Percentiles rank a stretch among this genome's conserved stretches.
Conservation (phyloP, 306 rosid genomes). For the Vachellia pachyceras region DNA sequence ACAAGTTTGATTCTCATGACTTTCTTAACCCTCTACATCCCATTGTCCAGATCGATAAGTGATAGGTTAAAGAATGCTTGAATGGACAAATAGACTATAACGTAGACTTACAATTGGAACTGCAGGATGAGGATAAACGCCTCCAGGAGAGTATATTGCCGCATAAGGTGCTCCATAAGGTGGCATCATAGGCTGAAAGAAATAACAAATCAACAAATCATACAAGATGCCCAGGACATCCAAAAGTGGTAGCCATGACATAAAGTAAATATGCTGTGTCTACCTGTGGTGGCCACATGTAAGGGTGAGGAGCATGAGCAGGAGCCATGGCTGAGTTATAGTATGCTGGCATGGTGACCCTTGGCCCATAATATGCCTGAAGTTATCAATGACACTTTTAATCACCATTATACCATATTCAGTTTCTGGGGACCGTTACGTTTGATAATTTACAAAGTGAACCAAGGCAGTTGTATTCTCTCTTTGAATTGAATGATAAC, state of each 20-base stretch:
- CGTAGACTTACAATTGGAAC: constrained; percentile 71
- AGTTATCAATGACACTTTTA: constrained; percentile 15
- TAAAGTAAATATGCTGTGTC: constrained; percentile 29
- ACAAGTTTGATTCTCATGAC: neutral
- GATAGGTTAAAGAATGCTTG: constrained; percentile 4
- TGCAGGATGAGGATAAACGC: constrained; percentile 79
- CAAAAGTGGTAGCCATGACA: constrained; percentile 25
- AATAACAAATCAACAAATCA: constrained; percentile 32
- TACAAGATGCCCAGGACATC: constrained; percentile 16
- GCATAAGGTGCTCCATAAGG: constrained; percentile 91
- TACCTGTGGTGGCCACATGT: constrained; percentile 99
- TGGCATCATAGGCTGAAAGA: constrained; percentile 85
- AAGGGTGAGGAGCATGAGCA: constrained; percentile 91
- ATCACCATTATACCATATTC: constrained; percentile 30
- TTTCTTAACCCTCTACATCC: neutral
- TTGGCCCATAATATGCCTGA: constrained; percentile 94
- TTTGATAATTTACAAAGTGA: neutral
- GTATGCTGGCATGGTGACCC: constrained; percentile 82
- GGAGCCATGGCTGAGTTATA: constrained; percentile 76
- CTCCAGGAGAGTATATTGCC: constrained; percentile 84
- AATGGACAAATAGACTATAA: constrained; percentile 34
- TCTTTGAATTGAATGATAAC: neutral
- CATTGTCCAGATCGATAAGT: constrained; percentile 12
- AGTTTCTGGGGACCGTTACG: constrained; percentile 18
- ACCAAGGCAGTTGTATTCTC: neutral